These are phyloP conservation scores for Articulospora tetracladia DNA, from an alignment of 495 filamentous ascomycete genomes.

Conservation along the genomic window DNA sequence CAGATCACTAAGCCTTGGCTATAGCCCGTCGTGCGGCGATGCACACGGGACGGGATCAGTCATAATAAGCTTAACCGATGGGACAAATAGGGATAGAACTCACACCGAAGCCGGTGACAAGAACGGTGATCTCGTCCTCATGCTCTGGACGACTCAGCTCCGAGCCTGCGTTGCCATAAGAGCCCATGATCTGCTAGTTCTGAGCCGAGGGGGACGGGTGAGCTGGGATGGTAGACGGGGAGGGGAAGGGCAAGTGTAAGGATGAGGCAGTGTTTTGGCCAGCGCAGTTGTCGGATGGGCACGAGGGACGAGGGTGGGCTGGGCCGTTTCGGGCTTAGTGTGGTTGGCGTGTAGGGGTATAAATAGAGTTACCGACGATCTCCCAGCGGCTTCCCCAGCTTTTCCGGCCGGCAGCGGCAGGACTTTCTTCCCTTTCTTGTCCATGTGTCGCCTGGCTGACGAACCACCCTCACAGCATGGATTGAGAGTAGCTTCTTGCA, in stretches of 20 bases:
- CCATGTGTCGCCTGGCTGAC: too few species aligned
- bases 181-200: constrained; percentile 5
- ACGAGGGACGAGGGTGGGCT: background rate
- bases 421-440: background rate
- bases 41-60: background rate
- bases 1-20: background rate
- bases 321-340: too few species aligned
- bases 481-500: too few species aligned
- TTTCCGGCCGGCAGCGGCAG: too few species aligned
- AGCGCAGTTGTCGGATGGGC: background rate
- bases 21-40: background rate
- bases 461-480: too few species aligned
- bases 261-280: background rate
- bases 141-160: background rate
- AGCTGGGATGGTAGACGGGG: too few species aligned
- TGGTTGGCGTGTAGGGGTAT: background rate
- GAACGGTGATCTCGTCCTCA: constrained; percentile 58
- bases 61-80: constrained; percentile 1
- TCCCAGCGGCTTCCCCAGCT: background rate
- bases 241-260: background rate
- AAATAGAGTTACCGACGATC: background rate
- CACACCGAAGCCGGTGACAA: constrained; percentile 74
- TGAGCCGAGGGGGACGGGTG: background rate
- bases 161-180: background rate
- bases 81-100: constrained; percentile 23